Evolutionary conservation across 345 rosid genomes (phyloP).

Genomic region (Sapria himalayana): DNA sequence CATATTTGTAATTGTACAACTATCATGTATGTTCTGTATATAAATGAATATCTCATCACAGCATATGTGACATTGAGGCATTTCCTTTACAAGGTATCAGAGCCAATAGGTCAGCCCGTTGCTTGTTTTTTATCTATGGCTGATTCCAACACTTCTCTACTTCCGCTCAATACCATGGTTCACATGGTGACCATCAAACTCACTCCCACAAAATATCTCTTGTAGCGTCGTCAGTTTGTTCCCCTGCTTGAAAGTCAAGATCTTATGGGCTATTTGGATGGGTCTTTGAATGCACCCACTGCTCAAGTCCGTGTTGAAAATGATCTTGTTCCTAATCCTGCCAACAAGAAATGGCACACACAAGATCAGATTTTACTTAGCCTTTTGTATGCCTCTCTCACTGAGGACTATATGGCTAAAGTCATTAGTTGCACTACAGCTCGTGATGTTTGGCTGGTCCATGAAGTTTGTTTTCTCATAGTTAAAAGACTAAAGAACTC

Average conservation of each 20-base stretch:
- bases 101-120: background rate
- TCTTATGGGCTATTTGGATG: background rate
- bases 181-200: background rate
- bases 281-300: background rate
- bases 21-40: too few species aligned
- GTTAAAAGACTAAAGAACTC: background rate
- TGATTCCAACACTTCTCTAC: background rate
- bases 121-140: background rate
- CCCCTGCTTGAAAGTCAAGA: conserved; percentile 1
- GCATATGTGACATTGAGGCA: background rate
- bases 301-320: too few species aligned
- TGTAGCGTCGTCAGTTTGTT: background rate
- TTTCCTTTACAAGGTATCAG: background rate
- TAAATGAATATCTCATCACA: background rate
- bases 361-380: background rate
- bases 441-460: background rate
- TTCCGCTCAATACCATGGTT: background rate
- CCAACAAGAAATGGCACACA: background rate
- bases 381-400: background rate
- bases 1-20: too few species aligned
- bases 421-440: too few species aligned
- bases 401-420: background rate
- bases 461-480: background rate
- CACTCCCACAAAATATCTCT: background rate
- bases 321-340: background rate